phyloP scores from a whole-genome alignment of 352 stramenopile species.

The Globisporangium okanoganense region DNA sequence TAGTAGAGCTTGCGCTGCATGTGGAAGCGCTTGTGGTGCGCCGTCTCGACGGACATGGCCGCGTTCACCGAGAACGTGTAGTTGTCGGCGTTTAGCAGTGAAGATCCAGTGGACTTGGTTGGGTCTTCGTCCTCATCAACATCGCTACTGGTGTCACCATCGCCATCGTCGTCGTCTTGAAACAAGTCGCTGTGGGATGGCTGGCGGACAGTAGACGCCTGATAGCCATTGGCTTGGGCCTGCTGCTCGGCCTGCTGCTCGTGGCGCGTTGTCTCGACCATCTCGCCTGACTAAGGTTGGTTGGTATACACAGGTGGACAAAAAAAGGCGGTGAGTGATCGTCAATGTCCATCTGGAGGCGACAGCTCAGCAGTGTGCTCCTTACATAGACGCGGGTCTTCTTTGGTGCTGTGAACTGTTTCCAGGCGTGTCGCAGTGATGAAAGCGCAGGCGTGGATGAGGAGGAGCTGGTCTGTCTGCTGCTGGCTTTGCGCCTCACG shows the following conservation, averaged over 20 bases:
- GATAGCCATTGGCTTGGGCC: neutral
- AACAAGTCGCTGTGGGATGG: neutral
- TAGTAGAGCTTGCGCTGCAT: slow-evolving; percentile 73
- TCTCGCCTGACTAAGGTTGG: slow-evolving; percentile 8
- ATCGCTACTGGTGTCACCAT: neutral
- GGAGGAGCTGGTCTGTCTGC: neutral
- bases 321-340: neutral
- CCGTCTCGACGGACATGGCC: slow-evolving; percentile 38
- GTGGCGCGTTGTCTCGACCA: slow-evolving; percentile 7
- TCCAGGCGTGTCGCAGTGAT: slow-evolving; percentile 19
- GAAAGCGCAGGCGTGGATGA: slow-evolving; percentile 13
- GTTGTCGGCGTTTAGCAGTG: slow-evolving; percentile 31
- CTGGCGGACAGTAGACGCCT: neutral
- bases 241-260: neutral
- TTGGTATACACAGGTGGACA: neutral
- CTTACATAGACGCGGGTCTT: slow-evolving; percentile 37
- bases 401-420: slow-evolving; percentile 23
- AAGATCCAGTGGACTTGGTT: neutral
- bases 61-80: slow-evolving; percentile 56
- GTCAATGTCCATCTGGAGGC: neutral
- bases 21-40: slow-evolving; percentile 58
- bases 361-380: neutral
- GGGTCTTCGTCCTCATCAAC: neutral
- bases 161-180: neutral
- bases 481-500: slow-evolving; percentile 15